Evolutionary conservation across 2,329 filamentous ascomycete species (phyloP), one percentile per base, ranked within the genome.

Genomic region (Sporothrix schenckii): DNA sequence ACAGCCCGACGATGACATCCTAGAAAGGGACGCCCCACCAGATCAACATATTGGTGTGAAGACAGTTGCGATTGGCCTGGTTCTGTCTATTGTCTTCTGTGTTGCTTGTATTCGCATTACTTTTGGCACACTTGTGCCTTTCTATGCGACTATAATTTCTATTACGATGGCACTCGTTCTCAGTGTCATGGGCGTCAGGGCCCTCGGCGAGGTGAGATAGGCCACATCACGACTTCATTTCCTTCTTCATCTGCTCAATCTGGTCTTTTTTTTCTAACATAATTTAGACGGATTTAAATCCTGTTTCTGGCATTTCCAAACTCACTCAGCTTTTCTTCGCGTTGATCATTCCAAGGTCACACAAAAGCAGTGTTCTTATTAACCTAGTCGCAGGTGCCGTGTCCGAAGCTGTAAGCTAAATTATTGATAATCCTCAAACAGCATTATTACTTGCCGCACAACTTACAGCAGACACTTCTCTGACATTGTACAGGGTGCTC

Each of bases 271-370:
- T 34, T 13, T 7, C 24, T 54, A 30, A 47, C 58, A 16, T 21
- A 24, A 27, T 50, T 1, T 39, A 73, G 82, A 98, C 95, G 5
- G 95, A 99, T 76, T 85, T 99, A 11, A 98, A 98, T 77, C 95
- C 95, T 0, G 95, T 98, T 2, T 97, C 92, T 0, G 95, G 95
- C 47, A 99, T 98, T 79, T 94, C 91, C 78, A 99, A 99, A 82
- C 86, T 99, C 3, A 97, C 95, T 0, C 95, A 99, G 80, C 87
- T 99, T 2, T 91, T 98, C 77, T 98, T 99, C 79, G 95, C 95
- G 2, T 82, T 97, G 66, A 92, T 96, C 52, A 93, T 96, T 2
- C 94, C 95, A 0, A 84, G 91, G 69, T 88, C 89, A 0, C 89
- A 92, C 76, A 91, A 91, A 75, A 93, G 93, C 53, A 92, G 93